Evolutionary conservation across 805 yeast species (phyloP).

Genomic region (Ogataea dorogensis): DNA sequence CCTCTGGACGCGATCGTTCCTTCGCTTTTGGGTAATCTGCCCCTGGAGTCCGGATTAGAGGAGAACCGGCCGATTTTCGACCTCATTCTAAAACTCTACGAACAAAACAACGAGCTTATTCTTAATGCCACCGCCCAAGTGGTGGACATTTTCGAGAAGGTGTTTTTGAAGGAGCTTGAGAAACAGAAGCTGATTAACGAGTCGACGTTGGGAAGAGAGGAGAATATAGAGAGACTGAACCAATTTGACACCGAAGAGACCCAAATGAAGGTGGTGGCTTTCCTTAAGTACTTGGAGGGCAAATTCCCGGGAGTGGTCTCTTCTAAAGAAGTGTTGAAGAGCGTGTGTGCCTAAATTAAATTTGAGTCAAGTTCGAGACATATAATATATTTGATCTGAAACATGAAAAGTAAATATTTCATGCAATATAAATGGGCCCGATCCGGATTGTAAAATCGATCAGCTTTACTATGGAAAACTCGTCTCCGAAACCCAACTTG

Average conservation of each 20-base stretch:
- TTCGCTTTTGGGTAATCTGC: conserved; percentile 70
- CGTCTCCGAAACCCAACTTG: conserved; percentile 3
- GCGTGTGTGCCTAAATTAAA: conserved; percentile 35
- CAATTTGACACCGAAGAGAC: conserved; percentile 75
- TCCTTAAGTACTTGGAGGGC: conserved; percentile 70
- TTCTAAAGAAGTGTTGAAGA: conserved; percentile 44
- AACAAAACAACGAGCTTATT: conserved; percentile 55
- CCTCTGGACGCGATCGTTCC: conserved; percentile 80
- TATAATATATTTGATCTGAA: not conserved
- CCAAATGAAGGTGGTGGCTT: conserved; percentile 60
- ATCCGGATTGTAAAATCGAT: not conserved
- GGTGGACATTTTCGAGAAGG: conserved; percentile 64
- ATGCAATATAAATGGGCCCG: conserved; percentile 3
- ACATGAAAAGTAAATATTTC: conserved; percentile 2
- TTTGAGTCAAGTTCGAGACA: conserved; percentile 10
- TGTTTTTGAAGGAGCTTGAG: conserved; percentile 74
- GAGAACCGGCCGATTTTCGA: conserved; percentile 90
- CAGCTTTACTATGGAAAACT: conserved; percentile 6
- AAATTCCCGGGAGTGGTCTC: conserved; percentile 64
- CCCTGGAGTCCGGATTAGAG: conserved; percentile 84
- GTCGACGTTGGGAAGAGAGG: conserved; percentile 84
- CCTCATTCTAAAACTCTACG: conserved; percentile 70
- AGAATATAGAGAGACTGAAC: conserved; percentile 69
- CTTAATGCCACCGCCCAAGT: conserved; percentile 57
- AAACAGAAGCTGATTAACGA: conserved; percentile 65